Conservation (phyloP, 495 filamentous ascomycete species). For the Poronia punctata region DNA sequence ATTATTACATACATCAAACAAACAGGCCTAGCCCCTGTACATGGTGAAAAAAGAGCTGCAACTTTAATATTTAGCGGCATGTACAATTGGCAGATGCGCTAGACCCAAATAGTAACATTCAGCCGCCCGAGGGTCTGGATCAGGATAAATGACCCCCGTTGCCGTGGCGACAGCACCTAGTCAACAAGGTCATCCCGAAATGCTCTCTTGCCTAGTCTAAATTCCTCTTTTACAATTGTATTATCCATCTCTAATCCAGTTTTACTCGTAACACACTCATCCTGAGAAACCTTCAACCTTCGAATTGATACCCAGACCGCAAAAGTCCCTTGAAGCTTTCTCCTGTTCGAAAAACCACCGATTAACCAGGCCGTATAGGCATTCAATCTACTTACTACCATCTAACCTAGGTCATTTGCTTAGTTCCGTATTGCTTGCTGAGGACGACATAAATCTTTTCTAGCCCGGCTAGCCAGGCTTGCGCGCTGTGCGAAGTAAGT, state of each 20-base stretch:
- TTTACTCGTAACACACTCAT: not conserved
- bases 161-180: constrained; percentile 9
- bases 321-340: not conserved
- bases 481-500: constrained; percentile 69
- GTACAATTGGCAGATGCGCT: constrained; percentile 5
- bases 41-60: no score
- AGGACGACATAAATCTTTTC: constrained; percentile 29
- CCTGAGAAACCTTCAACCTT: no score
- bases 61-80: constrained; percentile 13
- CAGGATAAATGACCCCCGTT: not conserved
- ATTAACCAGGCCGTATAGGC: constrained; percentile 5
- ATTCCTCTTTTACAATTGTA: no score
- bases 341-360: no score
- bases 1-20: no score
- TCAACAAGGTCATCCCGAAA: constrained; percentile 10
- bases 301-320: no score
- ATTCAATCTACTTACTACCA: constrained; percentile 18
- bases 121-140: constrained; percentile 1
- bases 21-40: no score
- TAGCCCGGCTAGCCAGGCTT: constrained; percentile 62
- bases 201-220: not conserved
- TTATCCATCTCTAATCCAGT: constrained; percentile 1
- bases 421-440: constrained; percentile 36
- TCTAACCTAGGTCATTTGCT: constrained; percentile 24
- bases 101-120: not conserved